Base-by-base conservation (phyloP, 2,329 filamentous ascomycete species). In the Myotisia sp. region DNA sequence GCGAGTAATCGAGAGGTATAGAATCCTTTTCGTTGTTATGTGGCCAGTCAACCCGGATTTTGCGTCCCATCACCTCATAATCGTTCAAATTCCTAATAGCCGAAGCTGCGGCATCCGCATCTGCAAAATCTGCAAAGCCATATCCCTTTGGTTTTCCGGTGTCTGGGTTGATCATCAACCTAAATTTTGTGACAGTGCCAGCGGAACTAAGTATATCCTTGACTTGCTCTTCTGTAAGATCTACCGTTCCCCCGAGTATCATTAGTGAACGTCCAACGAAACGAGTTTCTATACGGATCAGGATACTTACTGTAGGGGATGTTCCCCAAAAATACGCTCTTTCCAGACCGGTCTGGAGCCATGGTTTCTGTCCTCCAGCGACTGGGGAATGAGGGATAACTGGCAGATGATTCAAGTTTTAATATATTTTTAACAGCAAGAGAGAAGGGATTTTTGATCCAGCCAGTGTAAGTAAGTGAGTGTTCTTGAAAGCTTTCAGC, bases 1-100 rank as follows among this genome's bases (percentile, higher is more conserved):
- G 58, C 21, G 65, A 58, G 45, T 63, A 66, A 47, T 70, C 65
- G 20, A 54, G 53, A 8, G 60, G 59, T 6, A 64, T 73, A 37
- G 79, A 75, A 41, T 77, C 76, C 42, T 74, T 78, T 46, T 79
- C 79, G 44, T 84, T 83, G 55, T 94, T 87, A 56, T 93, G 92
- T 39, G 83, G 90, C 60, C 92, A 98, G 59, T 95, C 90, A 37
- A 98, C 90, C 40, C 86, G 75, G 43, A 98, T 70, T 58, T 92
- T 92, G 49, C 90, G 75, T 36, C 85, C 85, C 77, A 93, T 92
- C 52, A 94, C 76, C 55, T 95, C 87, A 60, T 84, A 78, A 56
- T 93, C 85, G 62, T 95, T 93, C 34, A 95, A 65, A 54, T 98
- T 95, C 47, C 87, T 79, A 30, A 95, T 87, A 2, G 90, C 90